A percentile compares a stretch with the other conserved stretches of the same genome.
These are phyloP conservation scores for Phytophthora sansomeana DNA, from an alignment of 352 stramenopile genomes.

Conservation along the genomic window DNA sequence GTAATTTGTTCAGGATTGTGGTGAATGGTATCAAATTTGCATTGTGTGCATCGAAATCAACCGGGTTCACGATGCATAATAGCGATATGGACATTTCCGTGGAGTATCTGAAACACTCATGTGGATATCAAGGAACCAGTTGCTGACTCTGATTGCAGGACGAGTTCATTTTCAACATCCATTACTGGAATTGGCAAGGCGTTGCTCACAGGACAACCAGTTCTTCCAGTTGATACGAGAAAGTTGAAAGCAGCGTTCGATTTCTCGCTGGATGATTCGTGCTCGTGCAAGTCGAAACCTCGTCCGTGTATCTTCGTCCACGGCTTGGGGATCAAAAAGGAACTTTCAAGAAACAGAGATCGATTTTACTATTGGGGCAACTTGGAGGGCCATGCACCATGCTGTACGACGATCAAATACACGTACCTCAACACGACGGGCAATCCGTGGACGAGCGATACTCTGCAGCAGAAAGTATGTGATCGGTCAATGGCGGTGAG, in stretches of 20 bases:
- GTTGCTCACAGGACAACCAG: constrained; percentile 9
- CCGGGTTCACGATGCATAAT: constrained; percentile 14
- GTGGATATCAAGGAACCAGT: neutral
- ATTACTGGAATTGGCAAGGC: constrained; percentile 13
- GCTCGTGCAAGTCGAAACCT: constrained; percentile 25
- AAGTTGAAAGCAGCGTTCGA: constrained; percentile 18
- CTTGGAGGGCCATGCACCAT: constrained; percentile 36
- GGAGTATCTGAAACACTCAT: neutral
- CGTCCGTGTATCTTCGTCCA: constrained; percentile 49
- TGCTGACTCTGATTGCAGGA: neutral
- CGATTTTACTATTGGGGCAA: constrained; percentile 40
- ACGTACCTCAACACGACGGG: constrained; percentile 40
- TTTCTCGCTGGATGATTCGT: constrained; percentile 25
- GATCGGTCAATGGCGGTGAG: constrained; percentile 29
- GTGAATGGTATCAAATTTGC: constrained; percentile 8
- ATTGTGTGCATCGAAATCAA: constrained; percentile 3
- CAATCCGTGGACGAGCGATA: constrained; percentile 35
- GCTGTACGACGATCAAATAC: constrained; percentile 42
- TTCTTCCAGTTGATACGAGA: neutral
- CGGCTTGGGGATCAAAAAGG: constrained; percentile 29
- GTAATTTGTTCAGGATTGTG: constrained; percentile 15
- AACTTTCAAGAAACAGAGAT: constrained; percentile 15
- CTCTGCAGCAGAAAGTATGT: constrained; percentile 42
- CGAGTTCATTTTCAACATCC: neutral
- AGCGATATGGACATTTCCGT: constrained; percentile 23